Percentiles rank a stretch among this genome's conserved stretches.
Conservation (phyloP, 2,329 filamentous ascomycete genomes). For the Aureobasidium sp. region DNA sequence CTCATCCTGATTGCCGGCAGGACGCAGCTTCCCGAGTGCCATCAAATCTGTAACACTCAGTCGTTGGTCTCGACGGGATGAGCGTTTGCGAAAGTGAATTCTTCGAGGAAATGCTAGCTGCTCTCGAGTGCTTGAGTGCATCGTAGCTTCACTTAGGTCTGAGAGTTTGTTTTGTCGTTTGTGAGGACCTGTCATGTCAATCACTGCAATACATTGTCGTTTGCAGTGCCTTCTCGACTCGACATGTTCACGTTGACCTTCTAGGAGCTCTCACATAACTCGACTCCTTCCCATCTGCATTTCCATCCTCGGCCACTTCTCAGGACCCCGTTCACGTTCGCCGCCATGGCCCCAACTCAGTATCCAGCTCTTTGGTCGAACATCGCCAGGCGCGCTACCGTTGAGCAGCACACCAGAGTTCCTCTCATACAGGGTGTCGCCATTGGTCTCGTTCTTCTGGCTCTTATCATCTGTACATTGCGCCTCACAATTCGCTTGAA, state of each 20-base stretch:
- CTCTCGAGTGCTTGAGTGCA: background rate
- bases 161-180: background rate
- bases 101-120: background rate
- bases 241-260: background rate
- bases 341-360: background rate
- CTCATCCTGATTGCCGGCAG: background rate
- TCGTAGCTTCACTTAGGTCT: background rate
- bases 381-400: background rate
- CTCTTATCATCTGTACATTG: background rate
- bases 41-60: background rate
- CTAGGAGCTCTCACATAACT: background rate
- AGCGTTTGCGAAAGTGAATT: background rate
- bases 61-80: background rate
- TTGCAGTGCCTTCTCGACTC: constrained; percentile 12
- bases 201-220: constrained; percentile 1
- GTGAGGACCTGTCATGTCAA: background rate
- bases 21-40: constrained; percentile 6
- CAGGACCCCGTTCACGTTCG: background rate
- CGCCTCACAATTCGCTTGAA: background rate
- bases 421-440: constrained; percentile 7
- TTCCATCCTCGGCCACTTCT: background rate
- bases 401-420: background rate
- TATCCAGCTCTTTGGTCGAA: background rate
- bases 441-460: background rate
- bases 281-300: background rate